Evolutionary conservation across 176 grass and related monocot genomes (phyloP), one percentile per base, ranked within the genome.

Genomic region (Coix lacrymajobi): DNA sequence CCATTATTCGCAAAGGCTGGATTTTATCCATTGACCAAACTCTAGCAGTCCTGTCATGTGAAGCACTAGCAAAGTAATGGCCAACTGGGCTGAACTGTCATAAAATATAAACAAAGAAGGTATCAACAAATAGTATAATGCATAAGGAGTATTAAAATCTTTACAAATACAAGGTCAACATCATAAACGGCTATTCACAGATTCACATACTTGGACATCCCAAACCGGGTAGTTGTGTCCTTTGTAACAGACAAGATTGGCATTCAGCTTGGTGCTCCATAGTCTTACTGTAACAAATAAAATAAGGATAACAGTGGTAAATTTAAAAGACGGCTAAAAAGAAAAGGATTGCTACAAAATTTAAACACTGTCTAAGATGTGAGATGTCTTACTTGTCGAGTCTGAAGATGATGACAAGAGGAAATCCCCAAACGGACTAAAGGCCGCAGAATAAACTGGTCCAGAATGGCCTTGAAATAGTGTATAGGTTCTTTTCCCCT

Each of bases 11-110:
- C 78, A 98, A 87, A 86, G 96, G 96, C 66, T 98, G 92, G 57
- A 98, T 90, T 93, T 90, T 95, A 76, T 98, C 96, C 91, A 95
- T 92, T 44, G 96, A 95, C 96, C 96, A 98, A 74, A 98, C 92
- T 93, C 92, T 89, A 89, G 92, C 96, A 32, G 96, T 98, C 84
- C 92, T 90, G 73, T 98, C 96, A 91, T 98, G 96, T 26, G 96
- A 98, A 79, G 88, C 88, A 88, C 92, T 98, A 51, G 96, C 96
- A 91, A 95, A 98, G 85, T 98, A 98, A 90, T 98, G 91, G 20
- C 92, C 96, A 60, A 98, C 79, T 85, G 96, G 92, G 69, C 92
- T 98, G 78, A 98, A 98, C 96, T 98, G 96, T 79, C 72, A 60
- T 63, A 82, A 51, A 8, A 22, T 36, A 7, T 57, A 72, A 71